Conservation (phyloP, 2,329 filamentous ascomycete species). For the Parafenestella ontariensis region DNA sequence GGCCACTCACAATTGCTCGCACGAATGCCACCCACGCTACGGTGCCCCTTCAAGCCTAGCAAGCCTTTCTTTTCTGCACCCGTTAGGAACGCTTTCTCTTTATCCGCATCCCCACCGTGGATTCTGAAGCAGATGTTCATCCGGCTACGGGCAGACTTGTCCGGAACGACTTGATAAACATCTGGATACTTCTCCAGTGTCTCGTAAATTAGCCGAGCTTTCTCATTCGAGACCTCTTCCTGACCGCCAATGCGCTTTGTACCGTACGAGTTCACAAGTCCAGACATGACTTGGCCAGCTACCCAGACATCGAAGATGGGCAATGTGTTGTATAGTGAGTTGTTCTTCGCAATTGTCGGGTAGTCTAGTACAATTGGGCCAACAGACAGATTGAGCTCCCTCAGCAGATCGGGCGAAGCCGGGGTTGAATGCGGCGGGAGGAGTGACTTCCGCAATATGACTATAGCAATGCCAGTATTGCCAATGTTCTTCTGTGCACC, state of each 20-base stretch:
- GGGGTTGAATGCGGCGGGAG: constrained; percentile 67
- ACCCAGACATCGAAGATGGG: constrained; percentile 95
- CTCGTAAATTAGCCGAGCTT: constrained; percentile 78
- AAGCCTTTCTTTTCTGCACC: constrained; percentile 73
- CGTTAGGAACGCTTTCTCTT: constrained; percentile 81
- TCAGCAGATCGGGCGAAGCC: constrained; percentile 72
- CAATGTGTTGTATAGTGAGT: constrained; percentile 94
- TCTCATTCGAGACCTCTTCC: constrained; percentile 73
- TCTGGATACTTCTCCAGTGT: constrained; percentile 76
- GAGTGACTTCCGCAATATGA: constrained; percentile 81
- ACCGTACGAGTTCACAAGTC: constrained; percentile 70
- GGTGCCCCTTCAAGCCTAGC: constrained; percentile 85
- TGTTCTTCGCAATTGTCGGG: constrained; percentile 86
- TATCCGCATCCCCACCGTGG: constrained; percentile 67
- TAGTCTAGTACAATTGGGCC: constrained; percentile 83
- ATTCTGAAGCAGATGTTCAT: constrained; percentile 98
- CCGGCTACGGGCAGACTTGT: constrained; percentile 76
- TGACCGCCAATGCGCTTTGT: constrained; percentile 77
- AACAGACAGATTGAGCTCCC: constrained; percentile 77
- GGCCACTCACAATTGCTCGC: constrained; percentile 72
- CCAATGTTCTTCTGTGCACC: constrained; percentile 96
- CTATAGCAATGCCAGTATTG: constrained; percentile 82
- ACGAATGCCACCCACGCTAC: constrained; percentile 84
- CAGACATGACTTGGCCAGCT: constrained; percentile 85
- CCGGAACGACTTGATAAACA: constrained; percentile 80